Evolutionary conservation across 2,329 filamentous ascomycete genomes (phyloP).

Genomic region (Penicillium nordicum): DNA sequence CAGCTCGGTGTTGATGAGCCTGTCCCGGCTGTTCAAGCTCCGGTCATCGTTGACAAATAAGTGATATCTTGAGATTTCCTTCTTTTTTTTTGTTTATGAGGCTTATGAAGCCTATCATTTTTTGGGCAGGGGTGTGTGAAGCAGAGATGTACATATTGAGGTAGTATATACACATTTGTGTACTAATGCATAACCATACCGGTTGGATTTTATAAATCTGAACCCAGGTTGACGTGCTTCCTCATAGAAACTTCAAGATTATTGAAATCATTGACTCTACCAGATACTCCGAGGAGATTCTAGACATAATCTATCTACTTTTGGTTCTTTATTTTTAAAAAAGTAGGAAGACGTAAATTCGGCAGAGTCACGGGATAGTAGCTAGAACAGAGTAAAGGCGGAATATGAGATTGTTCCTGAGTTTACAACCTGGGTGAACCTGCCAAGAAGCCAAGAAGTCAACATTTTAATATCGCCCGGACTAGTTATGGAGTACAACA

Average conservation of each 20-base stretch:
- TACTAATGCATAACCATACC: background rate
- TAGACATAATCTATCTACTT: background rate
- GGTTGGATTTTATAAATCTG: background rate
- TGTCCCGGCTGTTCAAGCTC: background rate
- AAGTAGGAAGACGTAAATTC: no score
- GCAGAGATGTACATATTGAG: background rate
- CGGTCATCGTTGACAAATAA: slow-evolving; percentile 2
- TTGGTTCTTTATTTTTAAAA: background rate
- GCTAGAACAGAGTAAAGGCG: background rate
- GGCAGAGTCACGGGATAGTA: background rate
- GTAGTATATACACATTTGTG: no score
- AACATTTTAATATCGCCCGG: background rate
- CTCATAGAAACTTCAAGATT: background rate
- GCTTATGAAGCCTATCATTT: no score
- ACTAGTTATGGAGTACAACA: background rate
- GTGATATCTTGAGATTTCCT: background rate
- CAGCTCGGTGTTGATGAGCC: background rate
- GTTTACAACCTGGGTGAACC: background rate
- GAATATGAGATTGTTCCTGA: background rate
- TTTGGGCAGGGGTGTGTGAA: background rate
- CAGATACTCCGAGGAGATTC: background rate
- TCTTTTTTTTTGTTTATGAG: background rate
- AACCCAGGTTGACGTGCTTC: background rate
- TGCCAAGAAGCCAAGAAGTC: background rate
- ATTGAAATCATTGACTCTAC: background rate